A percentile compares a stretch with the other conserved stretches of the same genome.
phyloP scores from a whole-genome alignment of 2,329 filamentous ascomycete species.

The Byssochlamys sp. region DNA sequence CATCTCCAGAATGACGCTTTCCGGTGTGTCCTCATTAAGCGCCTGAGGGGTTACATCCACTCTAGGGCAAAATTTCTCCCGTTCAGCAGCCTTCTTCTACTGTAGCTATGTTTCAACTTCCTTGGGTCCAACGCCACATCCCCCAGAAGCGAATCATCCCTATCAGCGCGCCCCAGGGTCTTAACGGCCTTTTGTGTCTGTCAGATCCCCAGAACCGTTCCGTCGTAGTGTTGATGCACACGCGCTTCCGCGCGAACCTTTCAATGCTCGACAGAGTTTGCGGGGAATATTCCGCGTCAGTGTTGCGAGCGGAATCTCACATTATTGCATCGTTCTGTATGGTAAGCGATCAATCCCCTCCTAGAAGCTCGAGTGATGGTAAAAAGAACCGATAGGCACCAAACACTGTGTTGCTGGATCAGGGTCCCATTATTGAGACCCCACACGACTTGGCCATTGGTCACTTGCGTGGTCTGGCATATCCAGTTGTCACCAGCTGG shows the following conservation, averaged over 20 bases:
- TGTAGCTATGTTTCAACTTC: background rate
- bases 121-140: background rate
- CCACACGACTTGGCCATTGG: background rate
- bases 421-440: background rate
- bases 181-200: background rate
- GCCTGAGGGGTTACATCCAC: background rate
- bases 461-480: background rate
- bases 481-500: background rate
- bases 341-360: background rate
- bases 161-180: background rate
- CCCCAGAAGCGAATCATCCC: background rate
- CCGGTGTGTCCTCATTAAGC: background rate
- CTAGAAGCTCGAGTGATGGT: background rate
- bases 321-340: too few relatives aligned
- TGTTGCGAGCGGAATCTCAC: too few relatives aligned
- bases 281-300: background rate
- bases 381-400: background rate
- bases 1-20: background rate
- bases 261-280: background rate
- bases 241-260: background rate
- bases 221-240: background rate
- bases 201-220: background rate
- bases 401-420: background rate
- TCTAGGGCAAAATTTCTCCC: background rate
- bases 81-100: background rate